Evolutionary conservation across 371 early-diverging fungal genomes (phyloP).

Genomic region (Saksenaea oblongispora): DNA sequence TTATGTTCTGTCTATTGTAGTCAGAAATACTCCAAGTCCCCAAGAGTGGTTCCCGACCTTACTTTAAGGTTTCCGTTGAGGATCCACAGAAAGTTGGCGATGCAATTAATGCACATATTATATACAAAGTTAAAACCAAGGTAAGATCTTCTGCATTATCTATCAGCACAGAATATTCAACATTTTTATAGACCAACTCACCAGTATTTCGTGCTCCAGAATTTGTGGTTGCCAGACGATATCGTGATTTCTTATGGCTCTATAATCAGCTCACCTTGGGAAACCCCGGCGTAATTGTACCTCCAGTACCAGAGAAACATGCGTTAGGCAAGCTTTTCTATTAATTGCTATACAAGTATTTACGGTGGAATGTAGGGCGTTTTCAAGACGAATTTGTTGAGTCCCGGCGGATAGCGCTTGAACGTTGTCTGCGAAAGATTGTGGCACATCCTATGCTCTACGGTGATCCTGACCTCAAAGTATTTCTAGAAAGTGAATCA

Average conservation of each 20-base stretch:
- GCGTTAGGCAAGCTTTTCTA: slow-evolving; percentile 59
- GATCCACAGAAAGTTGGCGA: slow-evolving; percentile 93
- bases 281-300: slow-evolving; percentile 91
- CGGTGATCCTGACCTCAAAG: slow-evolving; percentile 78
- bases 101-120: slow-evolving; percentile 81
- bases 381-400: slow-evolving; percentile 97
- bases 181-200: slow-evolving; percentile 65
- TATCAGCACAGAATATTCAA: not conserved
- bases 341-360: not conserved
- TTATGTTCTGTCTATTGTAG: slow-evolving; percentile 4
- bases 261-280: slow-evolving; percentile 77
- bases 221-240: slow-evolving; percentile 83
- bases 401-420: slow-evolving; percentile 80
- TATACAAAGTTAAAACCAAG: slow-evolving; percentile 87
- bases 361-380: slow-evolving; percentile 57
- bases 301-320: slow-evolving; percentile 94
- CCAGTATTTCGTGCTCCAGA: slow-evolving; percentile 75
- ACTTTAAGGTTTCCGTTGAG: slow-evolving; percentile 75
- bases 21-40: slow-evolving; percentile 47
- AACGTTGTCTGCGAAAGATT: slow-evolving; percentile 81
- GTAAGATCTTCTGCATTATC: slow-evolving; percentile 31
- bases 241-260: slow-evolving; percentile 95
- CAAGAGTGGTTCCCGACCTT: slow-evolving; percentile 61
- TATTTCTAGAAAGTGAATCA: slow-evolving; percentile 89
- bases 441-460: slow-evolving; percentile 84